A percentile compares a stretch with the other conserved stretches of the same genome.
Conservation (phyloP, 768 basidiomycete genomes). For the Suillus paluster region DNA sequence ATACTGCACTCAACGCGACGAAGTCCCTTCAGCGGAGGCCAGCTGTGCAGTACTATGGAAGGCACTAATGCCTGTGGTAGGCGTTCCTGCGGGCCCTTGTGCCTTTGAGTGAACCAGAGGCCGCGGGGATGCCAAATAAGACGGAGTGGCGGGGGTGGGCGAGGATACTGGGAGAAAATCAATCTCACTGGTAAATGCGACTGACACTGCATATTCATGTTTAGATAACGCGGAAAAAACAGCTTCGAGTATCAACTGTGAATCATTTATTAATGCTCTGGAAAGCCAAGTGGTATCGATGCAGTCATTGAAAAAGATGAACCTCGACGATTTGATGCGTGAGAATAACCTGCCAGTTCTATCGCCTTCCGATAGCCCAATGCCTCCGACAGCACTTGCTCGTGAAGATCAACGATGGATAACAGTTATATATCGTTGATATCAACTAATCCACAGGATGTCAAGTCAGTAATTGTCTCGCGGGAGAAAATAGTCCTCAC, state of each 20-base stretch:
- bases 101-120: conserved; percentile 1
- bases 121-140: neutral
- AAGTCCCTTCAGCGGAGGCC: conserved; percentile 5
- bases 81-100: neutral
- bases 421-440: conserved; percentile 26
- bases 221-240: too few relatives aligned
- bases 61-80: neutral
- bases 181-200: too few relatives aligned
- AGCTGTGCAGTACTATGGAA: neutral
- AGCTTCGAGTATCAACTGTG: too few relatives aligned
- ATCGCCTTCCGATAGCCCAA: too few relatives aligned
- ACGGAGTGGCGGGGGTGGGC: too few relatives aligned
- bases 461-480: conserved; percentile 45
- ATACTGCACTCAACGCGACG: neutral
- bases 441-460: conserved; percentile 16
- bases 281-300: too few relatives aligned
- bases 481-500: conserved; percentile 32
- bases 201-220: too few relatives aligned
- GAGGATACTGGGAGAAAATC: too few relatives aligned
- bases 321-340: too few relatives aligned
- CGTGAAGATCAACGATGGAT: conserved; percentile 18
- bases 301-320: too few relatives aligned
- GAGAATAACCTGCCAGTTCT: too few relatives aligned
- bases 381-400: neutral
- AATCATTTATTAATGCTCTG: too few relatives aligned